Evolutionary conservation across 805 yeast species (phyloP), one percentile per base, ranked within the genome.

Genomic region (Yarrowia yakushimensis): DNA sequence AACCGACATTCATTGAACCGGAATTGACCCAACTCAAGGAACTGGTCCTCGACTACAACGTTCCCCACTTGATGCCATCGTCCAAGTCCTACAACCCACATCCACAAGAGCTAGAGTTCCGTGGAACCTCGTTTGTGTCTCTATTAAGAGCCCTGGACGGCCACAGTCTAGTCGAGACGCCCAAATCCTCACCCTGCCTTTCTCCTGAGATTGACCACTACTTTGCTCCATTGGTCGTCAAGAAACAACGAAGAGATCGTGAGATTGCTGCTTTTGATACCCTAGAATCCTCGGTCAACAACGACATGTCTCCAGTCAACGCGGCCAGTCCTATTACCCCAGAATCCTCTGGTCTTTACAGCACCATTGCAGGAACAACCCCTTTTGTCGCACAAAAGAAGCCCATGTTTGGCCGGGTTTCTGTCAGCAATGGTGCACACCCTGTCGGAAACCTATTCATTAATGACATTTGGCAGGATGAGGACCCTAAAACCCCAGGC

Each of bases 241-340:
- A 31, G 20, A 48, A 48, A 22, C 55, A 48, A 15, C 37, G 55
- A 20, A 30, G 54, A 31, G 30, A 48, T 9, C 52, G 52, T 20
- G 52, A 31, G 11, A 31, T 27, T 20, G 10, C 39, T 1, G 20
- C 34, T n/a, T 48, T 48, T 22, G 59, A 52, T 25, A 52, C 59
- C 25, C 43, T 52, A 9, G 43, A 34, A 20, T 52, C 59, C 2
- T 34, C 42, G 13, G 59, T 23, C 12, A 52, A 43, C 34, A 34
- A 34, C 13, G 43, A 33, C 12, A 52, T 52, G 59, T 52, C 59
- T 10, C 59, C 59, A 27, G 33, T 36, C 42, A 23, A 52, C 20
- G 25, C 59, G 4, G 23, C 31, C 25, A 52, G 59, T 12, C 59
- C 59, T 3, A 52, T 52, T 18, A 52, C 59, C 1, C 59, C 59